Percentiles rank a stretch among this genome's conserved stretches.
Evolutionary conservation across 306 rosid genomes (phyloP).

Genomic region (Prunus mira): DNA sequence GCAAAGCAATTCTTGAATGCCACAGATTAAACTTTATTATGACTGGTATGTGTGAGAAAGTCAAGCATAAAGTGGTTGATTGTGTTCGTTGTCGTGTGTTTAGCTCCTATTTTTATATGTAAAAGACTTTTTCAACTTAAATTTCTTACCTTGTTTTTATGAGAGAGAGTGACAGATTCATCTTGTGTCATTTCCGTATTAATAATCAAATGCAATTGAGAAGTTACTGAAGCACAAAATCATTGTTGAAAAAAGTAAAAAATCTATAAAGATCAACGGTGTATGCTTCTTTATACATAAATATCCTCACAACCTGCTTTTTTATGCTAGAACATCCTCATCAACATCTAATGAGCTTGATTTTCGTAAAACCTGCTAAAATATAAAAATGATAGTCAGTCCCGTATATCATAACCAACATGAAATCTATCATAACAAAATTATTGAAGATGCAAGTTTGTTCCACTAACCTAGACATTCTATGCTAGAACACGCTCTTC

Average conservation of each 20-base stretch:
- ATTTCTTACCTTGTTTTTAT: no score
- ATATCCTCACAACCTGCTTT: conserved; percentile 6
- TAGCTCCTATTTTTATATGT: no score
- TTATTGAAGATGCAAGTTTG: not conserved
- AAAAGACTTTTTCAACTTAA: no score
- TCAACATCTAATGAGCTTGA: conserved; percentile 26
- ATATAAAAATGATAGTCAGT: conserved; percentile 11
- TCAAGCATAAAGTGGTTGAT: no score
- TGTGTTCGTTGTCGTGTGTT: no score
- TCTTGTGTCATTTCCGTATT: no score
- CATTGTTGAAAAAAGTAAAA: not conserved
- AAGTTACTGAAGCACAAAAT: not conserved
- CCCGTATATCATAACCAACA: not conserved
- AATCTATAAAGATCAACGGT: not conserved
- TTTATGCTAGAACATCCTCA: conserved; percentile 32
- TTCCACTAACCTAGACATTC: not conserved
- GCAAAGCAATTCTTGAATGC: conserved; percentile 12
- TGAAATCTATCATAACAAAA: not conserved
- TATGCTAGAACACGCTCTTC: conserved; percentile 34
- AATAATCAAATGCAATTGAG: not conserved
- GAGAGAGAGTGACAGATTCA: no score
- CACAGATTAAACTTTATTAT: not conserved
- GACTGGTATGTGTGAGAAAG: not conserved
- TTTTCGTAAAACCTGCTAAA: conserved; percentile 23
- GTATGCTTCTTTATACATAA: conserved; percentile 6